Conservation (phyloP, 306 rosid species). For the Quercus robur region DNA sequence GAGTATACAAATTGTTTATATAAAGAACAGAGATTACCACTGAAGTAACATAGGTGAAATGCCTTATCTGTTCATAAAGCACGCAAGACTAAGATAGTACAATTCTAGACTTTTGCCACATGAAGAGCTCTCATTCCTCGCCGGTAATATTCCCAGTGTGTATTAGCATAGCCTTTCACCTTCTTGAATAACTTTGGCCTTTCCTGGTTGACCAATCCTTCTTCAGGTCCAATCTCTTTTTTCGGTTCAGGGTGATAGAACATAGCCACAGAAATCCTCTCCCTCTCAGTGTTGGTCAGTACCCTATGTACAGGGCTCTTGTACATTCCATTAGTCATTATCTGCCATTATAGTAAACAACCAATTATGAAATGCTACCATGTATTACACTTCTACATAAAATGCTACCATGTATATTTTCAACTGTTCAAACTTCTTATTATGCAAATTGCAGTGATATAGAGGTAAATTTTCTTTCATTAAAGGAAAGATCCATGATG, state of each 20-base stretch:
- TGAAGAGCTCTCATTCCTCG: constrained; percentile 44
- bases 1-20: neutral
- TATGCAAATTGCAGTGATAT: no score
- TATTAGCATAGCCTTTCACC: constrained; percentile 29
- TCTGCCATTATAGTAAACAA: constrained; percentile 18
- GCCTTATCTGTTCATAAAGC: neutral
- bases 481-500: neutral
- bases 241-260: constrained; percentile 39
- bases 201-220: constrained; percentile 31
- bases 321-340: constrained; percentile 49
- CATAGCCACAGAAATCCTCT: constrained; percentile 39
- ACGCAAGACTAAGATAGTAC: neutral
- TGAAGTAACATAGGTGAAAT: neutral
- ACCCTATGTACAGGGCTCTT: constrained; percentile 48
- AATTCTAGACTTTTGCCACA: constrained; percentile 11
- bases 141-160: constrained; percentile 24
- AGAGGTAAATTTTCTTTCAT: neutral
- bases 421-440: no score
- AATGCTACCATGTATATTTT: no score
- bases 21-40: neutral
- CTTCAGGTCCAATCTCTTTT: constrained; percentile 45
- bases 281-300: constrained; percentile 37
- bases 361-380: neutral
- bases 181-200: constrained; percentile 36
- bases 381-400: no score